Conservation (phyloP, 1,284 basidiomycete genomes). For the Microbotryum scabiosae region DNA sequence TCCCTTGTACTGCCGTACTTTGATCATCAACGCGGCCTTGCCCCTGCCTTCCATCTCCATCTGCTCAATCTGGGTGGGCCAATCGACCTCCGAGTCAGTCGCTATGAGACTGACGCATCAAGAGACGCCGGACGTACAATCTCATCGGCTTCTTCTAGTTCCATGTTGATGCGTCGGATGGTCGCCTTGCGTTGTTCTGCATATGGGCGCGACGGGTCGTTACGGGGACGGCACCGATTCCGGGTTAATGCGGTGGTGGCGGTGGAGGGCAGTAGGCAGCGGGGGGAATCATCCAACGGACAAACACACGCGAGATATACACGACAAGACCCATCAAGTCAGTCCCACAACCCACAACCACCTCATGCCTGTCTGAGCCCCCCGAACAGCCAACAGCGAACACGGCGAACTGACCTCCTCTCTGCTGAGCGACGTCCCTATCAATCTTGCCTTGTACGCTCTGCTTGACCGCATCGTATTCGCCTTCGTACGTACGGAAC, state of each 20-base stretch:
- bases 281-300: not conserved
- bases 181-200: constrained; percentile 27
- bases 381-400: no score
- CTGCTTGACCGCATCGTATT: constrained; percentile 11
- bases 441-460: constrained; percentile 11
- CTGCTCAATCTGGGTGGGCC: constrained; percentile 22
- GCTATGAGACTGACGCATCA: not conserved
- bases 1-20: constrained; percentile 10
- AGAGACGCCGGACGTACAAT: constrained; percentile 13
- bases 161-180: constrained; percentile 11
- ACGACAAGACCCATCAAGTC: not conserved
- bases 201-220: no score
- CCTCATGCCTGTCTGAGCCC: not conserved
- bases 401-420: constrained; percentile 13
- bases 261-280: no score
- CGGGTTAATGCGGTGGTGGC: not conserved
- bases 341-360: not conserved
- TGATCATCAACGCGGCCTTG: constrained; percentile 16
- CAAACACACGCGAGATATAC: not conserved
- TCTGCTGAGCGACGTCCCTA: constrained; percentile 4
- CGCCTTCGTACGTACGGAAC: constrained; percentile 8
- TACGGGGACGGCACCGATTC: not conserved
- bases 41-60: constrained; percentile 23
- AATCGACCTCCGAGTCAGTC: not conserved
- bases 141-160: constrained; percentile 30